Percentiles rank a stretch among this genome's conserved stretches.
These are phyloP conservation scores for Penicillium sp. DNA, from an alignment of 2,329 filamentous ascomycete species.

Conservation along the genomic window DNA sequence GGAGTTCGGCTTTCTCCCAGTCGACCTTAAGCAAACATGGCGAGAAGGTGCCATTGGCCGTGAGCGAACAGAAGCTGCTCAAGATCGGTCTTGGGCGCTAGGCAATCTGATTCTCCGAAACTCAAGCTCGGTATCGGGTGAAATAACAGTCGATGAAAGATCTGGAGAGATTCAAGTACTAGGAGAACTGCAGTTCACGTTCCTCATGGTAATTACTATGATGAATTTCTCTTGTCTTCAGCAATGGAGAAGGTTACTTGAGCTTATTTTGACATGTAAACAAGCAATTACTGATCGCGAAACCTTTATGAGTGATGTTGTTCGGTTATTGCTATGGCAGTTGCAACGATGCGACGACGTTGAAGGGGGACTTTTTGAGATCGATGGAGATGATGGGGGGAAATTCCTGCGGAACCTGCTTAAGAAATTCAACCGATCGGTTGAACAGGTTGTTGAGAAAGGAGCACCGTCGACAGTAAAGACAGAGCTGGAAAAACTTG, in stretches of 20 bases:
- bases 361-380: constrained; percentile 65
- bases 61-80: constrained; percentile 65
- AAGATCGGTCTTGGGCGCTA: constrained; percentile 66
- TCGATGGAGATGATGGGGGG: constrained; percentile 56
- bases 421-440: constrained; percentile 54
- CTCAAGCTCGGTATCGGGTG: constrained; percentile 22
- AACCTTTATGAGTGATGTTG: constrained; percentile 56
- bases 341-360: constrained; percentile 61
- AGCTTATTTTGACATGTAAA: constrained; percentile 61
- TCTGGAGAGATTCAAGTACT: constrained; percentile 48
- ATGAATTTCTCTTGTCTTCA: constrained; percentile 70
- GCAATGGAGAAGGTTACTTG: constrained; percentile 66
- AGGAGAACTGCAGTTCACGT: constrained; percentile 66
- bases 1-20: constrained; percentile 59
- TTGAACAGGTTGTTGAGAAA: constrained; percentile 51
- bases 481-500: constrained; percentile 59
- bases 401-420: constrained; percentile 58
- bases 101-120: constrained; percentile 53
- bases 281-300: constrained; percentile 54
- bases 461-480: constrained; percentile 48
- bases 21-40: constrained; percentile 68
- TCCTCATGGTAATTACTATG: constrained; percentile 65
- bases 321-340: constrained; percentile 57
- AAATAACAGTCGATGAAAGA: constrained; percentile 33
- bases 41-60: constrained; percentile 63